Base-by-base conservation (phyloP, 306 rosid species). In the Carpinus viminea region DNA sequence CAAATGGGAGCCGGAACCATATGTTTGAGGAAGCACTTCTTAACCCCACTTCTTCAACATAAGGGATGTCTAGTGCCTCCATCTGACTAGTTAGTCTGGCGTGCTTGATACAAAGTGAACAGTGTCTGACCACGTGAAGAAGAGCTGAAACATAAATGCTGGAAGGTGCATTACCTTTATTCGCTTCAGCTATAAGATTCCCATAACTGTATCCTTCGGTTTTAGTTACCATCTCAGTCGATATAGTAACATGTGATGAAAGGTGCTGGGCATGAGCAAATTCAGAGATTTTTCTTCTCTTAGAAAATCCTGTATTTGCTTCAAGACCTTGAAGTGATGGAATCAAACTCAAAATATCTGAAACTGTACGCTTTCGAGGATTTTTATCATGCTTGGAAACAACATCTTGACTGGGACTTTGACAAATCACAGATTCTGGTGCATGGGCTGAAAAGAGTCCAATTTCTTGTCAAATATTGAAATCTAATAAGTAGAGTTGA, bases 31-130 rank as follows among this genome's bases (percentile, higher is more conserved):
- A 93, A 72, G 90, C 93, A 84, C 57, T 90, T 79, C 90, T 89
- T 78, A 89, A 88, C 72, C 99, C 96, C 64, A 88, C 96, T 85
- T 96, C 99, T 91, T 96, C 99, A 75, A 96, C 92, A 74, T 87
- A 96, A 20, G 99, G 88, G 74, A 96, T 93, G 79, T 90, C 97
- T 80, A 89, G 89, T 68, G 92, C 92, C 74, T 87, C 99, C 99
- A 96, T 93, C 91, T 96, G 99, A 81, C 98, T 86, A 70, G 97
- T 91, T 83, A 96, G 89, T 80, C 98, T 93, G 70, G 99, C 99
- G 79, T 96, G 96, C 80, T 96, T 96, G 78, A 93, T 87, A 83
- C 93, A 89, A 57, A 96, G 96, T 70, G 97, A 93, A 83, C 94
- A 91, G 82, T 93, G 98, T 84, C 98, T 89, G 76, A 96, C 91